Conservation (phyloP, 371 early-diverging fungal species). For the Mucor indicus region DNA sequence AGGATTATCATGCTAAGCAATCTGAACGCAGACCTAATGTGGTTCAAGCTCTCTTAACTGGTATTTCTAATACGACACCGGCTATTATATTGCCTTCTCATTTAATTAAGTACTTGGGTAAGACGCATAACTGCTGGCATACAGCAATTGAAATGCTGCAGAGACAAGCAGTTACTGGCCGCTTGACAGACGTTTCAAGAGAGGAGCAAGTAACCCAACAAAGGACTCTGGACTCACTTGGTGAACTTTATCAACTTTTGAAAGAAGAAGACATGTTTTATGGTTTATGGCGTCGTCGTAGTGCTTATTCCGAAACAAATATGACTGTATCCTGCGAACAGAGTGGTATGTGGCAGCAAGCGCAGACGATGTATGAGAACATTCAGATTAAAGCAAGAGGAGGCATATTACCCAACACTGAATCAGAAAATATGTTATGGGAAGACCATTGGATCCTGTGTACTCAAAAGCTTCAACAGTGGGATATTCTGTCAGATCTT, state of each 20-base stretch:
- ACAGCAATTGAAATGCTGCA: conserved; percentile 76
- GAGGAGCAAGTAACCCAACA: conserved; percentile 90
- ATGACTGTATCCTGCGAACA: conserved; percentile 96
- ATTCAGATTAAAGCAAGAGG: conserved; percentile 92
- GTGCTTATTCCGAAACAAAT: conserved; percentile 93
- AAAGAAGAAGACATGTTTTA: conserved; percentile 89
- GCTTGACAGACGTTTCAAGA: conserved; percentile 54
- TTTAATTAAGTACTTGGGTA: conserved; percentile 88
- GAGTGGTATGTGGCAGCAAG: conserved; percentile 89
- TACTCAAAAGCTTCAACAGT: conserved; percentile 94
- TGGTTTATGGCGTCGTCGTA: conserved; percentile 92
- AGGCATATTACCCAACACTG: conserved; percentile 88
- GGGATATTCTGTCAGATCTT: conserved; percentile 96
- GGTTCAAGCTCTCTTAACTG: conserved; percentile 86
- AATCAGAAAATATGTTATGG: conserved; percentile 97
- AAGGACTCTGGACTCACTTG: conserved; percentile 84
- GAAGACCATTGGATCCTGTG: conserved; percentile 96
- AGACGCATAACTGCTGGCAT: conserved; percentile 91
- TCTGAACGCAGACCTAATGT: conserved; percentile 85
- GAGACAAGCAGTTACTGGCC: conserved; percentile 41
- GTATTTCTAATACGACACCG: conserved; percentile 74
- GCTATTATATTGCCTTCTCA: conserved; percentile 86
- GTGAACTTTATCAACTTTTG: conserved; percentile 76
- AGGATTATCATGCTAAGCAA: conserved; percentile 89
- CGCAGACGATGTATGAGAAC: conserved; percentile 91